Base-by-base conservation (phyloP, 306 rosid species). In the Medicago lupulina region DNA sequence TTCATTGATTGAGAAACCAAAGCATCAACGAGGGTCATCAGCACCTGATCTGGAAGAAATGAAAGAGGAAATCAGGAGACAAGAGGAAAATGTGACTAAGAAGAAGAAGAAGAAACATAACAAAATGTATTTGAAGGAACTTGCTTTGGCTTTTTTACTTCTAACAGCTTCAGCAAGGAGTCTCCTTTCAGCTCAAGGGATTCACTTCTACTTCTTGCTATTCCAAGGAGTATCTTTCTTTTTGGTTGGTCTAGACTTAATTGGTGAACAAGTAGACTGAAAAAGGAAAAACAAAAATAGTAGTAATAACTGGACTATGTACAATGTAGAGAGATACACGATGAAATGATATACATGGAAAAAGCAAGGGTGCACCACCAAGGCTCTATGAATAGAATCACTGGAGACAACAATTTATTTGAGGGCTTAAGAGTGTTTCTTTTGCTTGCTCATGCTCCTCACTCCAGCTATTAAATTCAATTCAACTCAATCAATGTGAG, bases 121-220 rank as follows among this genome's bases (percentile, higher is more conserved):
- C 73, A 84, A 94, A 78, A 88, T 94, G 76, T 94, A 94, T 50
- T 76, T 85, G 70, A 94, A 94, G 88, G 98, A 94, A 79, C 89
- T 94, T 64, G 85, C 98, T 17, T 80, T 94, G 79, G 97, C 98
- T 15, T 94, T 87, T 76, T 89, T 94, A 21, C 96, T 94, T 49
- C 80, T 94, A 78, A 92, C 98, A 34, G 98, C 98, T 36, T 78
- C 98, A 5, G 95, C 97, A 8, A 82, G 98, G 81, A 94, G 98
- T 81, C 90, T 94, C 12, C 86, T 94, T 36, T 90, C 98, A n/a
- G 96, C 97, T 10, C 98, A 94, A 80, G 98, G 98, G 15, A 90
- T 94, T 83, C 98, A 94, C 81, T 94, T 94, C 83, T 94, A 94
- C 88, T 94, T 94, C 92, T 80, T 94, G 93, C 70, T 94, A 72